Base-by-base conservation (phyloP, 2,329 filamentous ascomycete species). In the Epicoccum nigrum region DNA sequence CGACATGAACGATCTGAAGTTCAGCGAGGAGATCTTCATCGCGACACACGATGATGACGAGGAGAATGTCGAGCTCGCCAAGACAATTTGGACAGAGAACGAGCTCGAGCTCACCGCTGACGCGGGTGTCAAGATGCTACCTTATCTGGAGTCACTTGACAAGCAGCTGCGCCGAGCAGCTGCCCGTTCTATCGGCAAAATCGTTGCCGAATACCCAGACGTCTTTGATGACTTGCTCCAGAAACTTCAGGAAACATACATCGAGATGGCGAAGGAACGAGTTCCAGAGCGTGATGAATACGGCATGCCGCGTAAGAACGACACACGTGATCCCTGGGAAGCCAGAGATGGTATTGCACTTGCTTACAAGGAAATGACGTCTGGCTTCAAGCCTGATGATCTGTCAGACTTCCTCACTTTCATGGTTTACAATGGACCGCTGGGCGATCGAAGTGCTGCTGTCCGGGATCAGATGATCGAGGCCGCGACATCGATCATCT, bases 51-150 rank as follows among this genome's bases (percentile, higher is more conserved):
- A 99, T 59, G 90, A 96, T 62, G 85, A 91, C 16, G 85, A 88
- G 34, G 92, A 97, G 70, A 97, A 97, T 64, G 83, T 82, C 7
- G 90, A 92, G 37, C 79, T 96, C 45, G 93, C 89, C 6, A 83
- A 81, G 43, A 89, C 93, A 11, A 96, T 99, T 28, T 99, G 94
- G 94, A 91, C 96, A 66, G 94, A 97, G 67, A 96, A 93, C 68
- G 88, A 85, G 7, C 88, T 97, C 54, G 77, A 87, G 53, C 76
- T 93, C 11, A 82, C 84, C 1, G 77, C 83, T 16, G 80, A 87
- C 6, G 83, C 89, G 7, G 85, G 89, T 7, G 71, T 80, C 50
- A 83, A 81, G 61, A 86, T 92, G 67, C 76, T 96, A 40, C 85
- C 86, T 0, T 97, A 96, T 68, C 78, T 97, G 9, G 84, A 90